Evolutionary conservation across 2,329 filamentous ascomycete species (phyloP), one percentile per base, ranked within the genome.

Genomic region (Neurospora sp.): DNA sequence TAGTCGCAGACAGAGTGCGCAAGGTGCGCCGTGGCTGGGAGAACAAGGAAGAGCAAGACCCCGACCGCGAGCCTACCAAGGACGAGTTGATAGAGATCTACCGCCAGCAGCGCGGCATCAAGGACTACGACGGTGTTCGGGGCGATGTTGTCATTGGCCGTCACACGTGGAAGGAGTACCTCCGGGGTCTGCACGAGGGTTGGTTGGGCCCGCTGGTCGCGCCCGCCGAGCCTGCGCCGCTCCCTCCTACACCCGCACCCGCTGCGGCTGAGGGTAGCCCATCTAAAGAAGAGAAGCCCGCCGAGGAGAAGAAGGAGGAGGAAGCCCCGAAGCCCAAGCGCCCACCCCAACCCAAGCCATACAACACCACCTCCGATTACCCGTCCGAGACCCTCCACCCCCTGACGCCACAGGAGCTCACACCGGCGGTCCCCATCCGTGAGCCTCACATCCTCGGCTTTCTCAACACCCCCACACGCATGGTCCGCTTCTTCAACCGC

Each of bases 91-190:
- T 96, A 6, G 84, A 89, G 71, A 84, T 86, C 10, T 81, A 91
- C 68, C 86, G 94, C 75, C 83, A 85, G 76, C 86, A 84, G 73
- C 88, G 89, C 72, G 90, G 90, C 7, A 87, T 95, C 10, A 84
- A 83, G 36, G 89, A 92, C 40, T 95, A 91, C 77, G 84, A 90
- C 4, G 94, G 92, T 10, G 84, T 91, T 28, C 86, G 87, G 73
- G 96, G 96, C 66, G 95, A 98, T 78, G 85, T 99, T 68, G 89
- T 98, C 19, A 88, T 99, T 75, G 96, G 96, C 13, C 85, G 95
- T 70, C 92, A 97, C 78, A 90, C 95, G 10, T 99, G 96, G 96
- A 99, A 97, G 82, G 96, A 99, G 81, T 99, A 98, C 79, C 84
- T 98, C 33, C 87, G 94, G 71, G 96, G 96, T 66, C 78, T 98